phyloP scores from a whole-genome alignment of 192 early-diverging fungal species.

The Dissophora globulifera region DNA sequence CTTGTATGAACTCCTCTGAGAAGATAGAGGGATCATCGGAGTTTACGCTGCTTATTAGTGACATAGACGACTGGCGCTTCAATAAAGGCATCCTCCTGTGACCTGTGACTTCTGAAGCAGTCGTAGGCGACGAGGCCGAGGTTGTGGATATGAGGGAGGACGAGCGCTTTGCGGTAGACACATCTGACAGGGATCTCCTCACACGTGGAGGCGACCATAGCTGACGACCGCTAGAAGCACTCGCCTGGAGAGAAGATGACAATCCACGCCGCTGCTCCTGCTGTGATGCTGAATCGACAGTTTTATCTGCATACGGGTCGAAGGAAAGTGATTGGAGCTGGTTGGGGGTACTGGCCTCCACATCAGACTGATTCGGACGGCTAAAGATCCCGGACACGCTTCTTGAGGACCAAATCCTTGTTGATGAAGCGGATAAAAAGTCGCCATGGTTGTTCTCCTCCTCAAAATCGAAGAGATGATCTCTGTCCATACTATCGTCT shows the following conservation, averaged over 20 bases:
- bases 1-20: too few species aligned
- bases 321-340: too few species aligned
- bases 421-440: too few species aligned
- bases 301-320: too few species aligned
- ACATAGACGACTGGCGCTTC: not conserved
- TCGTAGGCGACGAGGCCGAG: not conserved
- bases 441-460: not conserved
- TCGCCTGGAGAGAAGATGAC: constrained; percentile 1
- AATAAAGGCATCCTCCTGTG: not conserved
- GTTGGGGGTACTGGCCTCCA: too few species aligned
- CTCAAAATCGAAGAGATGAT: not conserved
- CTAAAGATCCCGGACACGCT: too few species aligned
- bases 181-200: not conserved
- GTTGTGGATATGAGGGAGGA: not conserved
- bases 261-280: too few species aligned
- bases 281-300: too few species aligned
- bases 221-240: constrained; percentile 8
- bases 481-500: not conserved
- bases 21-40: too few species aligned
- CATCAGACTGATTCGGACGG: too few species aligned
- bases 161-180: not conserved
- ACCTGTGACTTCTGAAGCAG: not conserved
- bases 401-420: not conserved
- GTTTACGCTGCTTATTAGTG: not conserved
- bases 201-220: constrained; percentile 15